Conservation (phyloP, 139 green algal species). For the Eudorina sp. region DNA sequence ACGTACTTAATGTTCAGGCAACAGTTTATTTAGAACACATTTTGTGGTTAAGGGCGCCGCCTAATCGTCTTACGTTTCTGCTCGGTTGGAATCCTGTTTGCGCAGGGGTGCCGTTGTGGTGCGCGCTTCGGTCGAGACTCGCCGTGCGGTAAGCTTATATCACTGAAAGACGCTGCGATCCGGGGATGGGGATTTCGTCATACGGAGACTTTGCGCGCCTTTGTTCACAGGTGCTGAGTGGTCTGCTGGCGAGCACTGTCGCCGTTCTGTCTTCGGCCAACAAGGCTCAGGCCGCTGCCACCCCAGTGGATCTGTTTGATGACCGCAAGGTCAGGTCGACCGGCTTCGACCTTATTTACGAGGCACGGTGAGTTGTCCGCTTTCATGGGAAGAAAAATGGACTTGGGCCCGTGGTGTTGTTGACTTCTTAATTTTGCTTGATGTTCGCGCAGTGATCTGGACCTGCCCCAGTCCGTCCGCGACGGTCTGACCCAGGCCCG, state of each 20-base stretch:
- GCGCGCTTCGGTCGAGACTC: constrained; percentile 68
- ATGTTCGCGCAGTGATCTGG: constrained; percentile 77
- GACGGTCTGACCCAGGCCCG: constrained; percentile 85
- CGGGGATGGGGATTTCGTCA: too few species aligned
- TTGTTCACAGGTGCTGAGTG: constrained; percentile 72
- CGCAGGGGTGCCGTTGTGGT: constrained; percentile 66
- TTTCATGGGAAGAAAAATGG: neutral
- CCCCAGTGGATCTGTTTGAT: constrained; percentile 86
- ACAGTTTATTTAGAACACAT: too few species aligned
- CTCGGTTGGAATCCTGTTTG: too few species aligned
- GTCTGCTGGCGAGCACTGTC: constrained; percentile 75
- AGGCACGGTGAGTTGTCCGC: constrained; percentile 57
- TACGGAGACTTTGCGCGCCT: too few species aligned
- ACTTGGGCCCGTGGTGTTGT: neutral
- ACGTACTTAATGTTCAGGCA: too few species aligned
- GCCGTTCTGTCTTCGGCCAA: constrained; percentile 63
- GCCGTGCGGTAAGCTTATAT: constrained; percentile 68
- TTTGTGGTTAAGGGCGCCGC: too few species aligned
- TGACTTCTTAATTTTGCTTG: neutral
- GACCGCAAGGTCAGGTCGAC: constrained; percentile 72
- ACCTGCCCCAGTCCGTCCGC: constrained; percentile 80
- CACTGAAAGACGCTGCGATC: too few species aligned
- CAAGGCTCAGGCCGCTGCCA: constrained; percentile 62
- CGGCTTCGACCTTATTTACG: constrained; percentile 95
- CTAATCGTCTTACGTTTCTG: too few species aligned